Conservation (phyloP, 371 early-diverging fungal species). For the Blakeslea trispora region DNA sequence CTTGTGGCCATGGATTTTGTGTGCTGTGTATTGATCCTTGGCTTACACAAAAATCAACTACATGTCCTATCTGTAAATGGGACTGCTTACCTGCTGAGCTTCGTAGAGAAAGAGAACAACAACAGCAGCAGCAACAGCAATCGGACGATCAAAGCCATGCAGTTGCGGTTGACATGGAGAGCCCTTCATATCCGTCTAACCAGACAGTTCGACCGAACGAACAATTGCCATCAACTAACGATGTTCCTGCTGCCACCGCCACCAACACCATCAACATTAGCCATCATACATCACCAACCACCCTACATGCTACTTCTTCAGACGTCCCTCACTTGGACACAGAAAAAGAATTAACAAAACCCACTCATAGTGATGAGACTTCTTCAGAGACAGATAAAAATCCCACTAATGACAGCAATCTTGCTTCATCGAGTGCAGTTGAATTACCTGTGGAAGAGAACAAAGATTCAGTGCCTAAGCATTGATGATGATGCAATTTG, state of each 20-base stretch:
- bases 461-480: not conserved
- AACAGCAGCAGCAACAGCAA: not conserved
- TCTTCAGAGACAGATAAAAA: not conserved
- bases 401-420: not conserved
- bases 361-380: not conserved
- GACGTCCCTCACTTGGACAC: not conserved
- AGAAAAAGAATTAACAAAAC: not conserved
- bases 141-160: not conserved
- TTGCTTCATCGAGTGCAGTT: not conserved
- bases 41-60: slow-evolving; percentile 37
- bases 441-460: not conserved
- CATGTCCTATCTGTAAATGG: slow-evolving; percentile 44
- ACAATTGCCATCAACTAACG: not conserved
- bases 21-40: slow-evolving; percentile 41
- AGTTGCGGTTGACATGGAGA: slow-evolving; percentile 5
- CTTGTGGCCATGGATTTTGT: slow-evolving; percentile 42
- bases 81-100: slow-evolving; percentile 37
- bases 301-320: slow-evolving; percentile 3
- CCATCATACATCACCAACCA: slow-evolving; percentile 6
- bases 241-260: not conserved
- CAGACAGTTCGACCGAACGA: too few species aligned
- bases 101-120: slow-evolving; percentile 22
- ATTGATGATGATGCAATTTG: not conserved
- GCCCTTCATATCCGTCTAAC: not conserved
- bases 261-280: not conserved